Percentiles rank a stretch among this genome's conserved stretches.
Conservation (phyloP, 331 rosid species). For the Quercus tomentella region DNA sequence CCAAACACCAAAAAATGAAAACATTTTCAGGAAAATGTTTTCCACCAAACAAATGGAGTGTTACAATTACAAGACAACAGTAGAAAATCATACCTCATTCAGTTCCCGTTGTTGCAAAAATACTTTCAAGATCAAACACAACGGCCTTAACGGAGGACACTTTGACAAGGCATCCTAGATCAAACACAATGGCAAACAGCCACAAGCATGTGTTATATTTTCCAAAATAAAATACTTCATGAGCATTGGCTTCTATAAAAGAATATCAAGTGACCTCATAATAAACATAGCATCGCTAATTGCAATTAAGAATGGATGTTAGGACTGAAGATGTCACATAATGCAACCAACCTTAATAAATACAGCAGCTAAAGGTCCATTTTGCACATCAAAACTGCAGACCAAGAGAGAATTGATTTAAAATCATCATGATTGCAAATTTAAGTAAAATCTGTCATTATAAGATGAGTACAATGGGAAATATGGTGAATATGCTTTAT, state of each 20-base stretch:
- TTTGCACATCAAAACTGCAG: slow-evolving; percentile 78
- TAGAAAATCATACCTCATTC: slow-evolving; percentile 62
- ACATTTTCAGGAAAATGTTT: too few species aligned
- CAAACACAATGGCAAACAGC: slow-evolving; percentile 14
- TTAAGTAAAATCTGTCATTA: not conserved
- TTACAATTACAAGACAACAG: not conserved
- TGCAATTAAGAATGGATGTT: slow-evolving; percentile 10
- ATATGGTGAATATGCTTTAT: not conserved
- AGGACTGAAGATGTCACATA: slow-evolving; percentile 4
- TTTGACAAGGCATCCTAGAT: slow-evolving; percentile 62
- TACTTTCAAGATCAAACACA: slow-evolving; percentile 88
- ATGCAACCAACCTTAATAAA: slow-evolving; percentile 68
- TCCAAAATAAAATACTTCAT: not conserved
- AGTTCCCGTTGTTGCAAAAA: slow-evolving; percentile 95
- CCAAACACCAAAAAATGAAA: too few species aligned
- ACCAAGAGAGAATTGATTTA: slow-evolving; percentile 11
- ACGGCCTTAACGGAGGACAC: slow-evolving; percentile 81
- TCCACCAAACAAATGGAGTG: too few species aligned
- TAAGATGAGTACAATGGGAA: not conserved
- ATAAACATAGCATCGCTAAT: not conserved
- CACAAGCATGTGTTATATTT: not conserved
- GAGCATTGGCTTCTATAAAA: not conserved
- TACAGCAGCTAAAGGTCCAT: slow-evolving; percentile 93
- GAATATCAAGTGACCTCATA: not conserved
- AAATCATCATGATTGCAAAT: slow-evolving; percentile 1